Evolutionary conservation across 371 early-diverging fungal genomes (phyloP), one percentile per base, ranked within the genome.

Genomic region (Syncephalis plumigaleata): DNA sequence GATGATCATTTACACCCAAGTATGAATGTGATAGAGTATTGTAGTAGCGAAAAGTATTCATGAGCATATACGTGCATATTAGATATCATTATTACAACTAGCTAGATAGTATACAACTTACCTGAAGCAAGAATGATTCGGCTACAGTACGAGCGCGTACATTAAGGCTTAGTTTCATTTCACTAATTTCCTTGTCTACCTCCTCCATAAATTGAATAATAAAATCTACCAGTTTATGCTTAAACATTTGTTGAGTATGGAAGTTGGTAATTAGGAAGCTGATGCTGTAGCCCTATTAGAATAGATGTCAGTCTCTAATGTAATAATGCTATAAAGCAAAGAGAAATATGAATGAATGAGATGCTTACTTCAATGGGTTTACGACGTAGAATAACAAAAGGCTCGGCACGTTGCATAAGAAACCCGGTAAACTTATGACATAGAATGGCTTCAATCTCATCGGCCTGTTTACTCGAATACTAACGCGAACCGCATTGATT

Each of bases 121-220:
- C 77, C 68, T 75, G 67, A 25, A 63, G 59, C 39, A 79, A 59
- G 54, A 72, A 86, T 38, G 81, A 74, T 60, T 91, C 88, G 4
- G 92, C 89, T 13, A 95, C 92, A 39, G 79, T 83, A 70, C 97
- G 86, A 2, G 94, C 95, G 23, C 97, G 75, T 27, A 90, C 83
- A 59, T 94, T 94, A 45, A 97, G 70, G 59, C 84, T 82, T 55
- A 97, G 68, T 63, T 91, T 92, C 94, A 97, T 93, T 60, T 94
- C 94, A 55, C 84, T 84, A 53, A 97, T 96, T 61, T 96, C 97
- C 73, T 90, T 93, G 64, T 96, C 97, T 21, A 96, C 91, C 50
- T 91, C 94, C 61, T 96, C 94, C 97, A 96, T 93, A 56, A 96
- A 94, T 65, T 89, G 83, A 46, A 94, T 82, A 63, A 94, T 87